Conservation (phyloP, 2,329 filamentous ascomycete genomes). For the Didymella pomorum region DNA sequence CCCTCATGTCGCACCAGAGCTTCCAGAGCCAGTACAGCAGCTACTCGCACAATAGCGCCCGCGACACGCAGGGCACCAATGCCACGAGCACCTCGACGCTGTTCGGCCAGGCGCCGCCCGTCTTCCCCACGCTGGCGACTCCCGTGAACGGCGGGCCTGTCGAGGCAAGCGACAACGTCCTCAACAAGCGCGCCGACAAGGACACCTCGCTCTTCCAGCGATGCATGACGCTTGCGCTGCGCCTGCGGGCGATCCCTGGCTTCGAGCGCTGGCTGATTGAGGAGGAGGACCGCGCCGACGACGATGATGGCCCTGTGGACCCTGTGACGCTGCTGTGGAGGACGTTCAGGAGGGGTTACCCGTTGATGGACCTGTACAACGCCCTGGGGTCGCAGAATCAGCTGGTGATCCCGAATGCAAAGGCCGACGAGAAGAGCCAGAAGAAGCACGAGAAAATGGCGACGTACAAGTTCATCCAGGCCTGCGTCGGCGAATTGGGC, state of each 20-base stretch:
- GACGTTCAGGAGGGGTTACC: conserved; percentile 82
- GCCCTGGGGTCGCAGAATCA: conserved; percentile 74
- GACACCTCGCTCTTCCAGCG: conserved; percentile 94
- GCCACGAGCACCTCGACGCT: conserved; percentile 56
- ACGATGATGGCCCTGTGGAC: conserved; percentile 68
- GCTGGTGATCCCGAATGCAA: conserved; percentile 71
- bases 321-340: conserved; percentile 87
- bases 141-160: conserved; percentile 67
- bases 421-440: conserved; percentile 62
- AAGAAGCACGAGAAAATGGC: conserved; percentile 84
- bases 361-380: conserved; percentile 90
- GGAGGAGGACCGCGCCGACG: conserved; percentile 72
- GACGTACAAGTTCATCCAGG: conserved; percentile 91
- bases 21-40: conserved; percentile 58
- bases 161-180: conserved; percentile 87
- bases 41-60: conserved; percentile 56
- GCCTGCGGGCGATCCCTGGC: conserved; percentile 81
- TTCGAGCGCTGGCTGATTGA: conserved; percentile 79
- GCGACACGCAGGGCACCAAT: conserved; percentile 59
- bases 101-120: conserved; percentile 49
- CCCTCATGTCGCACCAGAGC: conserved; percentile 56
- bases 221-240: conserved; percentile 82
- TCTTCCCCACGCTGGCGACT: conserved; percentile 44
- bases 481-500: conserved; percentile 81
- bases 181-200: conserved; percentile 95